Conservation (phyloP, 305 asterid species). For the Solanum hybrid region DNA sequence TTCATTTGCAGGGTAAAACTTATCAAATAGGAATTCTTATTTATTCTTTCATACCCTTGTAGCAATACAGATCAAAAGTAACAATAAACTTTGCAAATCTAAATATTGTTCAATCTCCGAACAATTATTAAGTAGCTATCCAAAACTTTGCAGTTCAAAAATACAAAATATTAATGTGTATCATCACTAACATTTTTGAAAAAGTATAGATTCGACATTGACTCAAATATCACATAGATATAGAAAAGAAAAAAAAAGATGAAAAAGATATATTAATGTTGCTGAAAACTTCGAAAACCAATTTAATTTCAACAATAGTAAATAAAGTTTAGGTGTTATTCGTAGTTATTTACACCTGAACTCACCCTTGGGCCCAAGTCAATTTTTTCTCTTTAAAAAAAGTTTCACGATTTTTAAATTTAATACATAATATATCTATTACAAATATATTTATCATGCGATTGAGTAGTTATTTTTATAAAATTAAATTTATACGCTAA, state of each 20-base stretch:
- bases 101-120: not conserved
- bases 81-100: not conserved
- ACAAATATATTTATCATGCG: not conserved
- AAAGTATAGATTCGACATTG: not conserved
- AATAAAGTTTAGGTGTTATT: not conserved
- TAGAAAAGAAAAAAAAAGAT: not conserved
- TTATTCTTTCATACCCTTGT: not conserved
- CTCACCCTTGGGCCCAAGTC: not conserved
- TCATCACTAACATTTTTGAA: not conserved
- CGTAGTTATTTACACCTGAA: not conserved
- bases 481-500: not conserved
- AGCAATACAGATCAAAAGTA: not conserved
- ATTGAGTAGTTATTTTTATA: no score
- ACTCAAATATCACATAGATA: not conserved
- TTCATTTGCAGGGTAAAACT: not conserved
- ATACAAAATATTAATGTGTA: not conserved
- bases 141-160: not conserved
- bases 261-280: not conserved
- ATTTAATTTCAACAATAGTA: not conserved
- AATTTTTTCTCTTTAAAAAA: no score
- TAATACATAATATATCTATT: no score
- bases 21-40: not conserved
- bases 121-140: not conserved
- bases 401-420: not conserved
- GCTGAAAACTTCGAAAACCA: not conserved